These are phyloP conservation scores for Flaveria robusta DNA, from an alignment of 129 eudicot genomes.

Conservation along the genomic window DNA sequence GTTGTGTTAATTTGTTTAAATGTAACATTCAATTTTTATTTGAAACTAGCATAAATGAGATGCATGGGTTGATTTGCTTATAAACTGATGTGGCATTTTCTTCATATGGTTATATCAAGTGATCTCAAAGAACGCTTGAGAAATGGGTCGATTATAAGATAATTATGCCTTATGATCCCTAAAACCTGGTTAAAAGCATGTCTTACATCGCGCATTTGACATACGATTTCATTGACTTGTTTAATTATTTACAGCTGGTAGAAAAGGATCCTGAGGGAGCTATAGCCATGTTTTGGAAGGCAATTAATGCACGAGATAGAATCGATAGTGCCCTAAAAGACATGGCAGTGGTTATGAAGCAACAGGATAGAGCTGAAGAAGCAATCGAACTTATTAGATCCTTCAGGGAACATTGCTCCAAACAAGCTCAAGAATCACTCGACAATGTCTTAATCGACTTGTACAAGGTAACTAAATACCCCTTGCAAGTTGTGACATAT, in stretches of 20 bases:
- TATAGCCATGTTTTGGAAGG: conserved; percentile 64
- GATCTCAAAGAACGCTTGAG: too few relatives aligned
- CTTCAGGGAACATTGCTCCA: conserved; percentile 57
- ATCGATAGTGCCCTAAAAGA: conserved; percentile 84
- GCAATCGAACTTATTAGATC: conserved; percentile 77
- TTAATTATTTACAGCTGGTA: conserved; percentile 48
- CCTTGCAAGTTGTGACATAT: neutral
- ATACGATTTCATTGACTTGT: neutral
- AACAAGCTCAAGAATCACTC: conserved; percentile 81
- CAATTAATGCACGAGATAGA: conserved; percentile 74
- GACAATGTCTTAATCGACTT: conserved; percentile 79
- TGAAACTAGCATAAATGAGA: too few relatives aligned
- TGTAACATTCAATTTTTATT: too few relatives aligned
- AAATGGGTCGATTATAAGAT: too few relatives aligned
- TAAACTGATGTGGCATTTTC: too few relatives aligned
- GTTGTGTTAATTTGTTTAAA: too few relatives aligned
- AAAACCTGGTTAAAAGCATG: neutral
- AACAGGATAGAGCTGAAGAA: conserved; percentile 77
- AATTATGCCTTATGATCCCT: too few relatives aligned
- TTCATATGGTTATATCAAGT: too few relatives aligned
- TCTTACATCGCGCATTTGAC: neutral
- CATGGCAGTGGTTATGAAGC: conserved; percentile 88
- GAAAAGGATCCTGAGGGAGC: conserved; percentile 80
- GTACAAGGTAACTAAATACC: conserved; percentile 58
- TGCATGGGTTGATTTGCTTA: too few relatives aligned